A percentile compares a stretch with the other conserved stretches of the same genome.
Evolutionary conservation across 176 grass and related monocot species (phyloP).

Genomic region (Triticum monococcum): DNA sequence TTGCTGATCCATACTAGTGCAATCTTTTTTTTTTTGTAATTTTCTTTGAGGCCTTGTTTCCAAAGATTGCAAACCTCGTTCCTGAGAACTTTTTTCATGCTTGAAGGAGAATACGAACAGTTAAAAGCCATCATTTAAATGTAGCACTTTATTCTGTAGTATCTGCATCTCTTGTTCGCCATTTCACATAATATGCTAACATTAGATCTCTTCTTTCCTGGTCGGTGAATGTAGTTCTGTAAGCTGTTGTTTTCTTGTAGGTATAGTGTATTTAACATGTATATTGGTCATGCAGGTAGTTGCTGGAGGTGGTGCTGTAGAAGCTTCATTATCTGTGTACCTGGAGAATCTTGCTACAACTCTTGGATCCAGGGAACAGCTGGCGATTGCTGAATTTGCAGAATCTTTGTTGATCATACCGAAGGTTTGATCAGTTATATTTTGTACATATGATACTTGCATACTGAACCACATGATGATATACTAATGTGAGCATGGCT

Average conservation of each 20-base stretch:
- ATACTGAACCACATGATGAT: too few relatives aligned
- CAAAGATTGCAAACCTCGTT: not conserved
- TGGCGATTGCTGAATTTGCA: conserved; percentile 90
- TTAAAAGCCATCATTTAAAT: not conserved
- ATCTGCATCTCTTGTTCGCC: not conserved
- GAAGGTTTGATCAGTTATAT: conserved; percentile 50
- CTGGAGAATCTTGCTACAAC: conserved; percentile 94
- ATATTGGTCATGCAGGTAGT: conserved; percentile 56
- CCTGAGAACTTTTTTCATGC: not conserved
- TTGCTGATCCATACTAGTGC: not conserved
- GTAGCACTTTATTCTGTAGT: not conserved
- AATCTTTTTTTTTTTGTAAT: not conserved
- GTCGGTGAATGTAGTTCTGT: not conserved
- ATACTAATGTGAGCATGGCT: too few relatives aligned
- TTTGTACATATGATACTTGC: not conserved
- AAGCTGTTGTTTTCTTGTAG: not conserved
- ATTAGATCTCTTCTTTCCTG: not conserved
- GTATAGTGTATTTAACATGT: not conserved
- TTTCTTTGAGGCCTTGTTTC: not conserved
- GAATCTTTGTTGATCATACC: conserved; percentile 90
- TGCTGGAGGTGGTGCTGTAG: conserved; percentile 89
- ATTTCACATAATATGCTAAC: not conserved
- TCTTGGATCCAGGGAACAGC: conserved; percentile 84
- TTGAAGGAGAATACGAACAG: not conserved
- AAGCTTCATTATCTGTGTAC: conserved; percentile 84